phyloP scores from a whole-genome alignment of 73 alveolate species.

The Tetrahymena malaccensis region DNA sequence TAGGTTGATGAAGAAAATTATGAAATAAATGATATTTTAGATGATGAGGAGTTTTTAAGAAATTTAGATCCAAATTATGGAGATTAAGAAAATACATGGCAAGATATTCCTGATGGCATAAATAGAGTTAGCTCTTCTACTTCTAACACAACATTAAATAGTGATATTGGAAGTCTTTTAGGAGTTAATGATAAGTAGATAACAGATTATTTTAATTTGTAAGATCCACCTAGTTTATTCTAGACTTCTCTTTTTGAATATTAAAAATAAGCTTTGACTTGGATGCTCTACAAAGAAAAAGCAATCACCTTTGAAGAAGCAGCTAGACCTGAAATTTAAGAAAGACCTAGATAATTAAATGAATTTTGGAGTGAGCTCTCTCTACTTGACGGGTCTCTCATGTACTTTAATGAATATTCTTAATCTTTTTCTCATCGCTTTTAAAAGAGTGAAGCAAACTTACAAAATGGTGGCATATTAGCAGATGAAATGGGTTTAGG shows the following conservation, averaged over 20 bases:
- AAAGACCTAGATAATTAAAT: neutral
- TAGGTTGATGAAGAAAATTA: neutral
- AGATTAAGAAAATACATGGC: neutral
- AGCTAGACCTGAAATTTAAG: neutral
- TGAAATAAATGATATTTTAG: neutral
- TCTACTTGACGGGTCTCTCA: neutral
- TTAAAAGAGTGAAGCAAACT: neutral
- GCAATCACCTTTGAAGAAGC: neutral
- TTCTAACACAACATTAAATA: neutral
- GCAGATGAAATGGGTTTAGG: constrained; percentile 46
- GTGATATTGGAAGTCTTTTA: neutral
- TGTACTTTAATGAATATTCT: constrained; percentile 28
- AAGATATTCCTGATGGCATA: neutral
- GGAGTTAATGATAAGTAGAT: neutral
- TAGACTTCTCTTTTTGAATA: neutral
- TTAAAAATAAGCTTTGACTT: constrained; percentile 8
- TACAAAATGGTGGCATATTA: constrained; percentile 17
- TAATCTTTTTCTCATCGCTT: neutral
- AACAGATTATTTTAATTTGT: neutral
- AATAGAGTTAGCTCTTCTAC: neutral
- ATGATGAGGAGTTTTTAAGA: neutral
- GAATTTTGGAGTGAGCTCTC: constrained; percentile 20
- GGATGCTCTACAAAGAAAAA: constrained; percentile 40
- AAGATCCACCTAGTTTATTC: neutral
- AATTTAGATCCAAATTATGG: neutral